phyloP scores from a whole-genome alignment of 768 basidiomycete genomes.

The Collybiopsis luxurians region DNA sequence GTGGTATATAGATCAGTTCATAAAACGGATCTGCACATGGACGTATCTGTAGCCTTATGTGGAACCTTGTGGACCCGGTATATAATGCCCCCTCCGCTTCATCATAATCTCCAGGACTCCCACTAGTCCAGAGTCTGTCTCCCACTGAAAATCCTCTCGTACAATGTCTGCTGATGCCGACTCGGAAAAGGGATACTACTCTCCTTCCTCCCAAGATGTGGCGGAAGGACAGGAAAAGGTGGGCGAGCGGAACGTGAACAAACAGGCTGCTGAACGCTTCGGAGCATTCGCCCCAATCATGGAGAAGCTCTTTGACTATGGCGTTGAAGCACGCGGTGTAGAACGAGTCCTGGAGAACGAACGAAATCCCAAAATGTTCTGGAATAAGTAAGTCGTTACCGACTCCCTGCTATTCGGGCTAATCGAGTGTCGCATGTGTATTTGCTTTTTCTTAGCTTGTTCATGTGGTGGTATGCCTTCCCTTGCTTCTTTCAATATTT shows the following conservation, averaged over 20 bases:
- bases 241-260: conserved; percentile 19
- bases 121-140: not conserved
- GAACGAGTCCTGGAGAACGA: conserved; percentile 53
- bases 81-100: not conserved
- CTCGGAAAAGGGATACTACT: conserved; percentile 2
- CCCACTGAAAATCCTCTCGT: not conserved
- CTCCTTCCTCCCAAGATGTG: not conserved
- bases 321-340: conserved; percentile 53
- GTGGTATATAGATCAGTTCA: not conserved
- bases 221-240: not conserved
- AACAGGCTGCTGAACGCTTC: conserved; percentile 26
- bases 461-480: conserved; percentile 41
- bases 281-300: conserved; percentile 27
- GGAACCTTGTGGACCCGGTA: not conserved
- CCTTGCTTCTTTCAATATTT: not conserved
- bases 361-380: conserved; percentile 38
- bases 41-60: not conserved
- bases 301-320: conserved; percentile 39
- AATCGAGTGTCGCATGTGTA: too few species aligned
- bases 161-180: conserved; percentile 7
- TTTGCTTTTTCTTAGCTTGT: conserved; percentile 24
- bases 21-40: not conserved
- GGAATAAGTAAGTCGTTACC: conserved; percentile 36
- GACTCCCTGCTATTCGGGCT: conserved; percentile 1
- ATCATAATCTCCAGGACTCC: not conserved